Evolutionary conservation across 177 flowering plant species (phyloP).

Genomic region (Vitis hybrid): DNA sequence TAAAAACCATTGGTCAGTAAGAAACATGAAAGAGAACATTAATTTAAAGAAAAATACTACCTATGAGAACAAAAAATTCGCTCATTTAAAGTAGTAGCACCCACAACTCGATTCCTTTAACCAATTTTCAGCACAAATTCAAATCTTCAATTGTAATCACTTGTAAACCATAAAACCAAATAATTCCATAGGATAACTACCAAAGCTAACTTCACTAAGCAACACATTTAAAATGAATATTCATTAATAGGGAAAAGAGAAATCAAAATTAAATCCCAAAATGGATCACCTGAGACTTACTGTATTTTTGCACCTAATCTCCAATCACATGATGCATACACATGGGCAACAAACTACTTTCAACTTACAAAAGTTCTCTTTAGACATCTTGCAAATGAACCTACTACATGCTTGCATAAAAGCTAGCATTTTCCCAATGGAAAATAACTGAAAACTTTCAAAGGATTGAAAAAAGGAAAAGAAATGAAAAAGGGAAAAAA

Average conservation of each 20-base stretch:
- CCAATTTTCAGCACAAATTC: slow-evolving; percentile 72
- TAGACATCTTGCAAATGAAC: background rate
- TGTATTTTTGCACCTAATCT: slow-evolving; percentile 54
- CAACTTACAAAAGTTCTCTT: background rate
- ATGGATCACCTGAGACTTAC: slow-evolving; percentile 51
- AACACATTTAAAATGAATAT: background rate
- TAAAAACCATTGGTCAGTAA: background rate
- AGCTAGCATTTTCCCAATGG: background rate
- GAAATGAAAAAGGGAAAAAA: background rate
- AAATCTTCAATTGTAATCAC: slow-evolving; percentile 50
- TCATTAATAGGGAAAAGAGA: background rate
- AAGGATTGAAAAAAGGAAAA: background rate
- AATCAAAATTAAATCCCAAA: background rate
- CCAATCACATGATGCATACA: slow-evolving; percentile 64
- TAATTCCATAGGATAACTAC: background rate
- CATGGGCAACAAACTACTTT: slow-evolving; percentile 4
- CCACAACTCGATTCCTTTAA: slow-evolving; percentile 80
- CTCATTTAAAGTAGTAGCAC: slow-evolving; percentile 92
- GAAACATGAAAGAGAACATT: background rate
- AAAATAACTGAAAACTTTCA: background rate
- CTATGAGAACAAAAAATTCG: slow-evolving; percentile 94
- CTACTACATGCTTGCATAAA: slow-evolving; percentile 3
- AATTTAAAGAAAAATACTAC: slow-evolving; percentile 27
- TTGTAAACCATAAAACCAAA: slow-evolving; percentile 4
- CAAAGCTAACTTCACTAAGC: background rate